These are phyloP conservation scores for Rubus idaeus DNA, from an alignment of 306 rosid species.

Conservation along the genomic window DNA sequence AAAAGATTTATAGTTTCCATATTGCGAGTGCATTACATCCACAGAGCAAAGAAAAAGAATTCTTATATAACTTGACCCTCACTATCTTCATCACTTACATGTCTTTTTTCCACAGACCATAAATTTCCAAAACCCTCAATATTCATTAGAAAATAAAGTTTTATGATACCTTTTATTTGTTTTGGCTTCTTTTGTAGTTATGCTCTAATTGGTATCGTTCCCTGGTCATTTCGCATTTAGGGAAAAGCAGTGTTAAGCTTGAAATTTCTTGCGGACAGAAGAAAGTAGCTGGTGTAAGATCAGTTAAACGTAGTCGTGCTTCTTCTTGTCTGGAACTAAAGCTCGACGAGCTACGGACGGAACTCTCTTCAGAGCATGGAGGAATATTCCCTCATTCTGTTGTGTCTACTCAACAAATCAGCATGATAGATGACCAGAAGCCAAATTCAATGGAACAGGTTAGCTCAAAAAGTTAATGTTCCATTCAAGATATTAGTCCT, in stretches of 20 bases:
- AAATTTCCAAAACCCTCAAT: neutral
- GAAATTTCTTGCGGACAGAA: slow-evolving; percentile 52
- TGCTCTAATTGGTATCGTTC: slow-evolving; percentile 13
- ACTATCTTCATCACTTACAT: neutral
- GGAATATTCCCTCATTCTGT: slow-evolving; percentile 89
- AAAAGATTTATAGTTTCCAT: neutral
- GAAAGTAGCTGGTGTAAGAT: slow-evolving; percentile 47
- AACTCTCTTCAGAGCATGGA: slow-evolving; percentile 66
- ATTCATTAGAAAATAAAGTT: neutral
- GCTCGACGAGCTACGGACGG: slow-evolving; percentile 79
- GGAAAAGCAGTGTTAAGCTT: slow-evolving; percentile 61
- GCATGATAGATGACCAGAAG: slow-evolving; percentile 60
- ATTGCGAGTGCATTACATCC: neutral
- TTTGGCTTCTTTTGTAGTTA: slow-evolving; percentile 13
- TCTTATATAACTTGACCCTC: neutral
- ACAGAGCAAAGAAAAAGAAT: neutral
- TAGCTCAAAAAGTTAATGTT: slow-evolving; percentile 23
- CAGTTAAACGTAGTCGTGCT: slow-evolving; percentile 45
- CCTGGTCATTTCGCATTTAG: slow-evolving; percentile 31
- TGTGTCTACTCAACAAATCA: slow-evolving; percentile 76
- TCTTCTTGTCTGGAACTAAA: slow-evolving; percentile 68
- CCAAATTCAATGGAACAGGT: slow-evolving; percentile 73
- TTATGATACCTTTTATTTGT: neutral
- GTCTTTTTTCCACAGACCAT: neutral
- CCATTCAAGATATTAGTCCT: neutral